A percentile compares a stretch with the other conserved stretches of the same genome.
phyloP scores from a whole-genome alignment of 495 filamentous ascomycete genomes.

The Tuber indicum region DNA sequence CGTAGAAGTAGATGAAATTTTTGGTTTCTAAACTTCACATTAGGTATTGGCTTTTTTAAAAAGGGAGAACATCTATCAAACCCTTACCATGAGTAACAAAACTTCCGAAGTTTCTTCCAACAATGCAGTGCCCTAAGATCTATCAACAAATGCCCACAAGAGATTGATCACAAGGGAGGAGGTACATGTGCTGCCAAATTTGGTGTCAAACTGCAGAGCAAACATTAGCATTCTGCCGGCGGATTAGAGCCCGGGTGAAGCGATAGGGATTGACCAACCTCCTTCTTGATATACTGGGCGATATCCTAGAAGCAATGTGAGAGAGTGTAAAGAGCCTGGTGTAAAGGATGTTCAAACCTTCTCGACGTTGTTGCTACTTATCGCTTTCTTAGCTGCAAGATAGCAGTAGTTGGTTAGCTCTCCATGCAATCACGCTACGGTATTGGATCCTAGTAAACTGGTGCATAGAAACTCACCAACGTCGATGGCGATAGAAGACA shows the following conservation, averaged over 20 bases:
- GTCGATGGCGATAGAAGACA: constrained; percentile 91
- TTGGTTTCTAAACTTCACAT: constrained; percentile 69
- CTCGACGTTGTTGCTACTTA: constrained; percentile 86
- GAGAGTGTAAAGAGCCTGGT: constrained; percentile 3
- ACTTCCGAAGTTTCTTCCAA: constrained; percentile 96
- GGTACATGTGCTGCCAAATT: constrained; percentile 37
- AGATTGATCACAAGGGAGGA: neutral
- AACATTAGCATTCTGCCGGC: neutral
- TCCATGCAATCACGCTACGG: neutral
- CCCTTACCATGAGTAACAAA: constrained; percentile 94
- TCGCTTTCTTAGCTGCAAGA: constrained; percentile 75
- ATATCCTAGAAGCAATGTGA: constrained; percentile 60
- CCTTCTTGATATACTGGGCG: constrained; percentile 94
- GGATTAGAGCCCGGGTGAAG: neutral
- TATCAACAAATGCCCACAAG: constrained; percentile 49
- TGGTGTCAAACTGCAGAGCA: constrained; percentile 29
- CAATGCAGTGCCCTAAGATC: constrained; percentile 77
- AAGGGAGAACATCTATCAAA: neutral
- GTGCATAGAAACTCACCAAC: constrained; percentile 60
- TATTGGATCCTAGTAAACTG: neutral
- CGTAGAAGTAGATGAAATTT: constrained; percentile 99
- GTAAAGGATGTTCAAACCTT: constrained; percentile 55
- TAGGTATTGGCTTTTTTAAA: neutral
- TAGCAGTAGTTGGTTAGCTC: constrained; percentile 27
- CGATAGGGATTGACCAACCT: constrained; percentile 51